phyloP scores from a whole-genome alignment of 306 rosid genomes.

The Fragaria ananassa region DNA sequence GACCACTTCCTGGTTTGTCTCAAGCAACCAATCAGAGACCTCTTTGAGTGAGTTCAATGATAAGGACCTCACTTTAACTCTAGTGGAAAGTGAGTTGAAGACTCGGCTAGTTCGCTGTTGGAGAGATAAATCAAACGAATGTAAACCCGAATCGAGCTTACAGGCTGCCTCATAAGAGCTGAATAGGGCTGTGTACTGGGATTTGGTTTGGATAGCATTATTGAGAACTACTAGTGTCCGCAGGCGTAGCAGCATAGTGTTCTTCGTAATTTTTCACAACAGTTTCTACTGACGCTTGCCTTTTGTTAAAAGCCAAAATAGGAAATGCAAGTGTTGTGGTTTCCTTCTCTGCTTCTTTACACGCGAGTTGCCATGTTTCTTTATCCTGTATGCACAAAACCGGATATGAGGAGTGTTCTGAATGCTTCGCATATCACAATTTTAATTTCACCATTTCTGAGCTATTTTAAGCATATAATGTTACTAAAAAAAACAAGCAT shows the following conservation, averaged over 20 bases:
- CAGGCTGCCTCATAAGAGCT: constrained; percentile 79
- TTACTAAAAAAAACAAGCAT: no score
- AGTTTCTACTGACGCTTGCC: no score
- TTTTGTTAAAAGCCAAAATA: no score
- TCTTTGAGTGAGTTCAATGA: constrained; percentile 68
- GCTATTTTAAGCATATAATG: neutral
- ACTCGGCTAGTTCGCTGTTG: constrained; percentile 63
- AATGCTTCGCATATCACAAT: neutral
- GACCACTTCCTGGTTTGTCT: constrained; percentile 73
- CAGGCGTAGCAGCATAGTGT: no score
- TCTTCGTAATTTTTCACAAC: no score
- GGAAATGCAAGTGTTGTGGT: neutral
- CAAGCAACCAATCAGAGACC: constrained; percentile 60
- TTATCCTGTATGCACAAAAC: neutral
- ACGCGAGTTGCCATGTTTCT: no score
- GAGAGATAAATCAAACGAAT: constrained; percentile 57
- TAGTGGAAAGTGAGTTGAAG: constrained; percentile 54
- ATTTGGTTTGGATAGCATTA: no score
- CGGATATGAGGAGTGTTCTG: neutral
- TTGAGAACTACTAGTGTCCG: no score
- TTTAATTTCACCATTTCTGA: neutral
- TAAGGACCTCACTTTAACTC: constrained; percentile 53
- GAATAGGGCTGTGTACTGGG: constrained; percentile 34
- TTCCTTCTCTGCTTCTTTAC: neutral
- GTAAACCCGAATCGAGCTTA: constrained; percentile 53